Percentiles rank a stretch among this genome's conserved stretches.
phyloP scores from a whole-genome alignment of 371 early-diverging fungal species.

The Zopfochytrium polystomum region DNA sequence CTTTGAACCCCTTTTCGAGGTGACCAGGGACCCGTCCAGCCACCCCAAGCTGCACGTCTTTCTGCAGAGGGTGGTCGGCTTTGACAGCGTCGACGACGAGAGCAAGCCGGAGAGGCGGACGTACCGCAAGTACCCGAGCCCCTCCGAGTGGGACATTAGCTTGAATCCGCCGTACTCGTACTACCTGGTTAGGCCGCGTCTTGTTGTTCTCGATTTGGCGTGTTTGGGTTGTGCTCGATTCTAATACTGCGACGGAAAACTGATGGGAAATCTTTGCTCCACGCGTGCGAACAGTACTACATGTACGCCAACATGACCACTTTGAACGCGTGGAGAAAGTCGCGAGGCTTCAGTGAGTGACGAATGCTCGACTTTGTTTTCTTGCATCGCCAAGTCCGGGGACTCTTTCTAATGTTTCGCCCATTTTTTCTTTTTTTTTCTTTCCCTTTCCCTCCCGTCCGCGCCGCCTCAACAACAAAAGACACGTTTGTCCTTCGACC shows the following conservation, averaged over 20 bases:
- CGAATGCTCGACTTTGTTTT: too few relatives aligned
- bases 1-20: slow-evolving; percentile 94
- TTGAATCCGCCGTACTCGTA: slow-evolving; percentile 97
- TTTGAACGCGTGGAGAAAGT: slow-evolving; percentile 82
- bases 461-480: slow-evolving; percentile 20
- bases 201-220: neutral
- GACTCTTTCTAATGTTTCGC: too few relatives aligned
- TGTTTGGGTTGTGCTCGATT: neutral
- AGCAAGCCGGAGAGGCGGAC: slow-evolving; percentile 83
- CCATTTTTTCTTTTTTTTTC: too few relatives aligned
- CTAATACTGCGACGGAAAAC: neutral
- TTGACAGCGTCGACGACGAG: slow-evolving; percentile 98
- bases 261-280: neutral
- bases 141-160: slow-evolving; percentile 72
- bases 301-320: slow-evolving; percentile 88
- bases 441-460: neutral
- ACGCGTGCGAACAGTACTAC: too few relatives aligned
- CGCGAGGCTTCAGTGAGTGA: slow-evolving; percentile 78
- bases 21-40: slow-evolving; percentile 74
- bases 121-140: slow-evolving; percentile 83
- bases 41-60: slow-evolving; percentile 93
- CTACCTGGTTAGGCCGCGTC: slow-evolving; percentile 57
- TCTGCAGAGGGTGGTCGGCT: slow-evolving; percentile 91
- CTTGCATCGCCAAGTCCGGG: too few relatives aligned
- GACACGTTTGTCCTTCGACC: slow-evolving; percentile 94